Percentiles rank a stretch among this genome's conserved stretches.
These are phyloP conservation scores for Nevesoporus exiguus DNA, from an alignment of 768 basidiomycete species.

Conservation along the genomic window DNA sequence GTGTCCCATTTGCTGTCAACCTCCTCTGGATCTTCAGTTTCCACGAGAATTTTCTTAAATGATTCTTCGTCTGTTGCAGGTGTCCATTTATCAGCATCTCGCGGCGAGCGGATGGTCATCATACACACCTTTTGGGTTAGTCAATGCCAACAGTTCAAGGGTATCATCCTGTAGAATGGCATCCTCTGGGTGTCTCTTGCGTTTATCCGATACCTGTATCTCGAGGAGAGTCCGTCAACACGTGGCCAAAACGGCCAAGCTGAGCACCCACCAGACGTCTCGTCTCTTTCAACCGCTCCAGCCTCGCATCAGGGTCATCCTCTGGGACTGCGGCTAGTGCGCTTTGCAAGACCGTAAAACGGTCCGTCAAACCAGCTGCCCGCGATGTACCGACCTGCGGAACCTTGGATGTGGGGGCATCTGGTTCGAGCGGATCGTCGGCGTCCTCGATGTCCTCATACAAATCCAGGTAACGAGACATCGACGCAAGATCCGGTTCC, in stretches of 20 bases:
- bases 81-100: background rate
- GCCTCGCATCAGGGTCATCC: slow-evolving; percentile 11
- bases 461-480: slow-evolving; percentile 2
- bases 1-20: slow-evolving; percentile 19
- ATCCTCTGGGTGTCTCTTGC: background rate
- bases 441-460: slow-evolving; percentile 32
- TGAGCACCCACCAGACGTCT: slow-evolving; percentile 18
- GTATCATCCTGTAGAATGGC: slow-evolving; percentile 24
- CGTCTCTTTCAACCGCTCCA: slow-evolving; percentile 18
- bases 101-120: background rate
- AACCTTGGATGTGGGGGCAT: slow-evolving; percentile 6
- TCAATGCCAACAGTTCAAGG: slow-evolving; percentile 22
- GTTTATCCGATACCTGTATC: slow-evolving; percentile 17
- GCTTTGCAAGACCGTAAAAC: background rate
- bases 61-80: slow-evolving; percentile 11
- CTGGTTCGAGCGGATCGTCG: slow-evolving; percentile 20
- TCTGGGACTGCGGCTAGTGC: background rate
- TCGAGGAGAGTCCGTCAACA: background rate
- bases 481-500: slow-evolving; percentile 4
- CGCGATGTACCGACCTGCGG: slow-evolving; percentile 14
- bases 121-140: slow-evolving; percentile 17
- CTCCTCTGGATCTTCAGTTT: slow-evolving; percentile 13
- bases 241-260: background rate
- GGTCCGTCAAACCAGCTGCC: background rate
- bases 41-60: slow-evolving; percentile 15